phyloP scores from a whole-genome alignment of 805 yeast genomes.

The Schwanniomyces pseudopolymorphus region DNA sequence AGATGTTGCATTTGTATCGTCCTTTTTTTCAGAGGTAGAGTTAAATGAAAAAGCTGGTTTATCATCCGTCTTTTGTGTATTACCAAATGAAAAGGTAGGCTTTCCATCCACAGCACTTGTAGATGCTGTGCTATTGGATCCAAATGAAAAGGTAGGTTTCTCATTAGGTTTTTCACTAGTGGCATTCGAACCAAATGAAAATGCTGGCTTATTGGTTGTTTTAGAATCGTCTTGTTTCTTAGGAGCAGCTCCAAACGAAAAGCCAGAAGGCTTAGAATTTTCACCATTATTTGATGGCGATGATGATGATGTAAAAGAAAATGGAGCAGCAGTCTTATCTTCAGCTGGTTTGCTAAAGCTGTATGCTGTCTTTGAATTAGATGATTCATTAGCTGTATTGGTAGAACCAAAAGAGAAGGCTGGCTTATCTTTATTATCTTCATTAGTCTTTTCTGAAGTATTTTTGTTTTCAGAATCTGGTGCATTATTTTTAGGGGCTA shows the following conservation, averaged over 20 bases:
- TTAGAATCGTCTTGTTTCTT: slow-evolving; percentile 3
- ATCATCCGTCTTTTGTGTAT: slow-evolving; percentile 4
- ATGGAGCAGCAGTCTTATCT: slow-evolving; percentile 1
- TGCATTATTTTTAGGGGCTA: background rate
- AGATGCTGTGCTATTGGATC: slow-evolving; percentile 6
- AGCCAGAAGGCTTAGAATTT: slow-evolving; percentile 16
- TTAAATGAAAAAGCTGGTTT: slow-evolving; percentile 27
- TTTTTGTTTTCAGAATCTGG: background rate
- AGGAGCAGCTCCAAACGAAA: slow-evolving; percentile 12
- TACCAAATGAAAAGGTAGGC: slow-evolving; percentile 20
- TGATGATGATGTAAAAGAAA: background rate
- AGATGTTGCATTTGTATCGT: background rate
- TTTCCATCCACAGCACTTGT: slow-evolving; percentile 9
- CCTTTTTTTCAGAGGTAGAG: slow-evolving; percentile 8
- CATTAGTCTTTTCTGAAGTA: background rate
- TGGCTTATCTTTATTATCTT: slow-evolving; percentile 7
- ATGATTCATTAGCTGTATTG: slow-evolving; percentile 15
- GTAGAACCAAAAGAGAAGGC: slow-evolving; percentile 19
- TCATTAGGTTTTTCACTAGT: slow-evolving; percentile 8
- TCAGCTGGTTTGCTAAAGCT: slow-evolving; percentile 15
- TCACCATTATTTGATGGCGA: slow-evolving; percentile 4
- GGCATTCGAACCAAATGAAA: slow-evolving; percentile 21
- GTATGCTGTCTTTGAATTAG: slow-evolving; percentile 15
- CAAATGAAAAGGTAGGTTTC: slow-evolving; percentile 23
- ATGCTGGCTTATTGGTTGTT: slow-evolving; percentile 13